Evolutionary conservation across 768 basidiomycete species (phyloP).

Genomic region (Termitomyces sp.): DNA sequence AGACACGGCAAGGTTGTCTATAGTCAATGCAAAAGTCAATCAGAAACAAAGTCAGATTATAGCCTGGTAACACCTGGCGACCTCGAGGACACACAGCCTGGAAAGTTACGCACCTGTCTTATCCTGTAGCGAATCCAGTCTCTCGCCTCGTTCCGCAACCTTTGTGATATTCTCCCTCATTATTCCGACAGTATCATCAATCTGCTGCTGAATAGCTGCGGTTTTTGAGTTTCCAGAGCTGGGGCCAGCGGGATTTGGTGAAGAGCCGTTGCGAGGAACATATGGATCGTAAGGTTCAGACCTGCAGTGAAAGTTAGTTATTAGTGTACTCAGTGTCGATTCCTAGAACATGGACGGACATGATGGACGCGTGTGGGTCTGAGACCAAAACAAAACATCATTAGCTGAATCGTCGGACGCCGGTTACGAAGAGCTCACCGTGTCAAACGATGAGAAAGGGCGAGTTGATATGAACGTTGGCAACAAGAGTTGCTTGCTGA

Average conservation of each 20-base stretch:
- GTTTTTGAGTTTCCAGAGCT: constrained; percentile 75
- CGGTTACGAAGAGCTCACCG: constrained; percentile 23
- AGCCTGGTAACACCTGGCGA: not conserved
- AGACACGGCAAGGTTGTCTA: constrained; percentile 94
- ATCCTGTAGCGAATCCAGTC: constrained; percentile 91
- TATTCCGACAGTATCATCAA: constrained; percentile 94
- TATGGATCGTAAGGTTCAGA: constrained; percentile 99
- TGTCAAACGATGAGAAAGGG: constrained; percentile 30
- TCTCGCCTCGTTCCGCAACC: constrained; percentile 92
- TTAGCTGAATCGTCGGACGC: not conserved
- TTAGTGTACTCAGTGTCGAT: constrained; percentile 9
- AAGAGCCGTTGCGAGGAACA: constrained; percentile 77
- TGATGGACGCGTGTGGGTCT: constrained; percentile 30
- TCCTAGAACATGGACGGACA: constrained; percentile 24
- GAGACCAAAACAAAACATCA: not conserved
- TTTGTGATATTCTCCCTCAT: constrained; percentile 98
- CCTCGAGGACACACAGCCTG: not conserved
- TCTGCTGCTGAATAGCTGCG: constrained; percentile 93
- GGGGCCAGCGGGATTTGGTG: constrained; percentile 45
- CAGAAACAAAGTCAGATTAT: not conserved
- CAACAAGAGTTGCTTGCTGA: constrained; percentile 18
- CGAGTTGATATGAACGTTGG: constrained; percentile 21
- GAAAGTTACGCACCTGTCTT: constrained; percentile 77
- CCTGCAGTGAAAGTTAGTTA: constrained; percentile 39
- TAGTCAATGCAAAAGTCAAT: constrained; percentile 1